Evolutionary conservation across 306 rosid genomes (phyloP), one percentile per base, ranked within the genome.

Genomic region (Sicyos edulis): DNA sequence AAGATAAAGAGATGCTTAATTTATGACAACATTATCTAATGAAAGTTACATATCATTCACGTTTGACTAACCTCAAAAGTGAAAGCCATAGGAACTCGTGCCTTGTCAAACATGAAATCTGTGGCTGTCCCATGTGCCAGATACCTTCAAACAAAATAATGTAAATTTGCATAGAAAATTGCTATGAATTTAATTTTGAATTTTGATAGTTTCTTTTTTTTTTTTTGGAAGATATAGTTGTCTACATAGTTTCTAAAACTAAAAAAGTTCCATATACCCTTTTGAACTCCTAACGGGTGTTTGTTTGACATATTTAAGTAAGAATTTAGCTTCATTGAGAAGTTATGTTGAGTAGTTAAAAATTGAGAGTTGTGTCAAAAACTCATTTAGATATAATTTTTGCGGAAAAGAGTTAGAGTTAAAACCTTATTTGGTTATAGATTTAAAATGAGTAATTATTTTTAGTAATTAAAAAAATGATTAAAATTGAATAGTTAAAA

Each of bases 71-170:
- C 99, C 99, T 95, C 99, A 76, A 95, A 95, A 69, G 99, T 95
- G 86, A 91, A 91, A 15, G 99, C 86, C 99, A 95, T 80, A 47
- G 99, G 97, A 74, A 89, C 88, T 86, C 79, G 85, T 74, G 75
- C 88, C 71, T 89, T 78, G 78, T 95, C 99, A 72, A 82, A 89
- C 96, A 91, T 91, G 85, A 76, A 95, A 87, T 95, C 99, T 17
- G 97, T 95, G 74, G 97, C 96, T 22, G 99, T 95, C 74, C 99
- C 99, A 64, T 95, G 99, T 15, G 97, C 99, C 78, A 95, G 80
- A 85, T 95, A 95, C 86, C 99, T 91, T 82, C 49, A 73, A 70
- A 76, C 76, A 44, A 42, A 16, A 73, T 47, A 12, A 60, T 21
- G 49, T 24, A 32, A 32, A 8, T 37, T 37, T 37, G 44, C 8